phyloP scores from a whole-genome alignment of 2,329 filamentous ascomycete species.

The Nemania diffusa region DNA sequence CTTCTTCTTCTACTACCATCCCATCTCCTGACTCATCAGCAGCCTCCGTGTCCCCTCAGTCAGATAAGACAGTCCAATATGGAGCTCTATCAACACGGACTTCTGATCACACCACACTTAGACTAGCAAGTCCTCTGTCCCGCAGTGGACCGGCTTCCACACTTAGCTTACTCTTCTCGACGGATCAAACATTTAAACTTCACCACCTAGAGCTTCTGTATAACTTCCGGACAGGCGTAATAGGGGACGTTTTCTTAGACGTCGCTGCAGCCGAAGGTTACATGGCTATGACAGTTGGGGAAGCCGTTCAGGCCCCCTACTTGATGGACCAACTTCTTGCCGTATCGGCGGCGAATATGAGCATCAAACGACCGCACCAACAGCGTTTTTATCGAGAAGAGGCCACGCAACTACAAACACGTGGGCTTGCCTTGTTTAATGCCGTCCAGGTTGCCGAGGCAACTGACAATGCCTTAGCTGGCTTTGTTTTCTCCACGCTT shows the following conservation, averaged over 20 bases:
- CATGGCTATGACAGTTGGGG: conserved; percentile 28
- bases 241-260: conserved; percentile 32
- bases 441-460: conserved; percentile 8
- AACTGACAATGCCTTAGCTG: conserved; percentile 33
- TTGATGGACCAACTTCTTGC: conserved; percentile 61
- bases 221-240: conserved; percentile 49
- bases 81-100: neutral
- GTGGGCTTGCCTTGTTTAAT: conserved; percentile 35
- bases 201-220: conserved; percentile 54
- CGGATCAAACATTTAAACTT: conserved; percentile 48
- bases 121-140: neutral
- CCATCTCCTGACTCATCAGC: neutral
- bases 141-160: conserved; percentile 1
- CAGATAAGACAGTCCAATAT: neutral
- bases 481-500: conserved; percentile 43
- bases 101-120: neutral
- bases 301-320: conserved; percentile 54
- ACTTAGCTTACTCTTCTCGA: conserved; percentile 3
- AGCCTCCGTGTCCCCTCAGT: neutral
- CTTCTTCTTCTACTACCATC: neutral
- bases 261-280: conserved; percentile 39
- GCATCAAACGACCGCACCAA: conserved; percentile 44
- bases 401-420: conserved; percentile 39
- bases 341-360: conserved; percentile 56
- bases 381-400: conserved; percentile 33